phyloP scores from a whole-genome alignment of 2,329 filamentous ascomycete genomes.

The Aspergillus thermomutatus region DNA sequence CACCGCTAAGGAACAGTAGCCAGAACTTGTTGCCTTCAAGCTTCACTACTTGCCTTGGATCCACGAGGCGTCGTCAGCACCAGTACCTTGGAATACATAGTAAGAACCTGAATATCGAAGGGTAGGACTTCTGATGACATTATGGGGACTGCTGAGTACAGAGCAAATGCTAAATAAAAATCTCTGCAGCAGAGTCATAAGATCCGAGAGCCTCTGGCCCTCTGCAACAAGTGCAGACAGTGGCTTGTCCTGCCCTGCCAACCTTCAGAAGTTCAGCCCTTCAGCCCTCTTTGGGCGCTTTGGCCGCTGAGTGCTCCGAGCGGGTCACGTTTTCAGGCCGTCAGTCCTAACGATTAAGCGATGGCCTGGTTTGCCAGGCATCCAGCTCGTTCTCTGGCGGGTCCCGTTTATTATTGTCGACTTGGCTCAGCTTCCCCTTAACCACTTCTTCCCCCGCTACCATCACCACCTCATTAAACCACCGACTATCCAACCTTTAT shows the following conservation, averaged over 20 bases:
- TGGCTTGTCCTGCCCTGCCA: background rate
- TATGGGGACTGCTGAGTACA: background rate
- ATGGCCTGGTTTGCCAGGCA: conserved; percentile 17
- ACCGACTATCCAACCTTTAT: conserved; percentile 1
- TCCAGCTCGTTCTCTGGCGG: conserved; percentile 10
- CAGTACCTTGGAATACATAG: too few species aligned
- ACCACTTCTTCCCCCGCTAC: conserved; percentile 13
- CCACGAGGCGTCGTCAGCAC: conserved; percentile 3
- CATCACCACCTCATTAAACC: conserved; percentile 19
- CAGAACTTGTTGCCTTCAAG: conserved; percentile 6
- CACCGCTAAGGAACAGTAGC: background rate
- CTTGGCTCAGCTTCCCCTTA: conserved; percentile 18
- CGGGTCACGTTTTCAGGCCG: conserved; percentile 19
- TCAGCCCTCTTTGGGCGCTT: background rate
- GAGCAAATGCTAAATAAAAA: background rate
- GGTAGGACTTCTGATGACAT: background rate
- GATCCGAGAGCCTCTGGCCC: background rate
- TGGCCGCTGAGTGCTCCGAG: background rate
- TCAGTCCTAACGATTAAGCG: conserved; percentile 8
- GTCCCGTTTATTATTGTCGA: conserved; percentile 14
- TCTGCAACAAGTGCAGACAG: background rate
- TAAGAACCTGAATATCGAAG: background rate
- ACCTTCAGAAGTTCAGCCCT: background rate
- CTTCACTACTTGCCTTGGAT: conserved; percentile 5
- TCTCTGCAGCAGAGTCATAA: background rate